These are phyloP conservation scores for Arctostaphylos glauca DNA, from an alignment of 148 eudicot species.

Conservation along the genomic window DNA sequence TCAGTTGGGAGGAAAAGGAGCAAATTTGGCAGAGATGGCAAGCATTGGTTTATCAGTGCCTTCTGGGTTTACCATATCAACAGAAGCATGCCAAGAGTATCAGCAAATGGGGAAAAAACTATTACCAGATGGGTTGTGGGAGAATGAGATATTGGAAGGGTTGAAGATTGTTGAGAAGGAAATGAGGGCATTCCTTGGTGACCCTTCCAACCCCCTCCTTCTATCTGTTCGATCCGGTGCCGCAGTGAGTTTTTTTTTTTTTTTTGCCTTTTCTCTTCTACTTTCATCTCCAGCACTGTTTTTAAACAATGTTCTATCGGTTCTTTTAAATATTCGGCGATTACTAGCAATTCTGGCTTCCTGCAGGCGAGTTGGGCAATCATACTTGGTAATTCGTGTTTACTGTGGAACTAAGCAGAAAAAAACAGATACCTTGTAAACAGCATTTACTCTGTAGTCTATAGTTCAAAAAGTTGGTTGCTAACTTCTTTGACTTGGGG, in stretches of 20 bases:
- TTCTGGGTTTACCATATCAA: constrained; percentile 91
- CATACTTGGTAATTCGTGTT: neutral
- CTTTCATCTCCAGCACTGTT: neutral
- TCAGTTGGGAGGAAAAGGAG: constrained; percentile 99
- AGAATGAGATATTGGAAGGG: constrained; percentile 63
- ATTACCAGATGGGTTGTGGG: constrained; percentile 71
- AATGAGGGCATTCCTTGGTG: constrained; percentile 88
- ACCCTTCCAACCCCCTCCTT: constrained; percentile 87
- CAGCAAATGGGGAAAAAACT: constrained; percentile 60
- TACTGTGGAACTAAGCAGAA: neutral
- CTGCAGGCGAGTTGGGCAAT: too few relatives aligned
- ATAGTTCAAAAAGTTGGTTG: too few relatives aligned
- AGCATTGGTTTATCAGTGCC: constrained; percentile 96
- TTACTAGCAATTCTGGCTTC: too few relatives aligned
- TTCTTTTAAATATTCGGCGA: neutral
- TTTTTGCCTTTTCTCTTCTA: neutral
- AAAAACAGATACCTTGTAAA: neutral
- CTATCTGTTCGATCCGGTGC: constrained; percentile 99
- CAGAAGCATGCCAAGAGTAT: constrained; percentile 97
- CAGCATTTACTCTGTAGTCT: neutral
- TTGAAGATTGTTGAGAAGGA: constrained; percentile 57
- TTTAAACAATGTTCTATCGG: neutral
- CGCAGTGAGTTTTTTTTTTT: constrained; percentile 48
- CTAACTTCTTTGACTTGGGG: neutral
- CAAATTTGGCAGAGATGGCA: constrained; percentile 98